A percentile compares a stretch with the other conserved stretches of the same genome.
These are phyloP conservation scores for Globisporangium acanthophoron DNA, from an alignment of 352 stramenopile species.

Conservation along the genomic window DNA sequence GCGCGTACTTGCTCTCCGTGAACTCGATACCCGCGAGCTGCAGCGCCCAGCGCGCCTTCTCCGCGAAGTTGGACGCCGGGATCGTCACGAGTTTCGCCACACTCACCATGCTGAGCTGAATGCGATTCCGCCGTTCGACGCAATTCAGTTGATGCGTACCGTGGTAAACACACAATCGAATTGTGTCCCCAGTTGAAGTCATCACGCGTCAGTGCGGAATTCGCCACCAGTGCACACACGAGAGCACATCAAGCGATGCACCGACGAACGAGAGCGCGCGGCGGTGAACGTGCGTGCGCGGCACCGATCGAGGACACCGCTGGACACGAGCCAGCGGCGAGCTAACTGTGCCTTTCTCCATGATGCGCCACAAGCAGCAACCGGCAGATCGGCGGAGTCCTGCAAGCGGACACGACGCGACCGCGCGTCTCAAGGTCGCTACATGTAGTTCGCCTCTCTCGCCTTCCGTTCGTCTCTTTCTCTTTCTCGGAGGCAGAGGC, in stretches of 20 bases:
- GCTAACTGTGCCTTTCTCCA: too few species aligned
- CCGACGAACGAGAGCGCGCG: neutral
- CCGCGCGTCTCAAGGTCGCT: neutral
- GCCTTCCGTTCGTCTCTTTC: too few species aligned
- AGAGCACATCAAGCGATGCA: neutral
- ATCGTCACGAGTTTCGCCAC: constrained; percentile 38
- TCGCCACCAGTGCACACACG: neutral
- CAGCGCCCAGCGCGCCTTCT: constrained; percentile 56
- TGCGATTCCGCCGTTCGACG: too few species aligned
- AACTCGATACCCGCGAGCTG: constrained; percentile 36
- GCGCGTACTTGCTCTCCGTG: constrained; percentile 37
- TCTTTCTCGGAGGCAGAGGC: too few species aligned
- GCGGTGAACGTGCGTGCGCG: neutral
- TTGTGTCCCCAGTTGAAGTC: constrained; percentile 4
- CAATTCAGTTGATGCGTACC: too few species aligned
- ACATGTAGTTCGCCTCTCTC: neutral
- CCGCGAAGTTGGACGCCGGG: constrained; percentile 50
- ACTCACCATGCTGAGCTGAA: neutral
- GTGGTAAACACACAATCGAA: neutral
- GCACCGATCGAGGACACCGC: too few species aligned
- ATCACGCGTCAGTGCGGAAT: constrained; percentile 5
- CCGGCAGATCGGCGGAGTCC: neutral
- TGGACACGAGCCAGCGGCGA: too few species aligned
- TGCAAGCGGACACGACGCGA: neutral
- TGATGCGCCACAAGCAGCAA: neutral